A percentile compares a stretch with the other conserved stretches of the same genome.
These are phyloP conservation scores for Tricharina praecox DNA, from an alignment of 495 filamentous ascomycete species.

Conservation along the genomic window DNA sequence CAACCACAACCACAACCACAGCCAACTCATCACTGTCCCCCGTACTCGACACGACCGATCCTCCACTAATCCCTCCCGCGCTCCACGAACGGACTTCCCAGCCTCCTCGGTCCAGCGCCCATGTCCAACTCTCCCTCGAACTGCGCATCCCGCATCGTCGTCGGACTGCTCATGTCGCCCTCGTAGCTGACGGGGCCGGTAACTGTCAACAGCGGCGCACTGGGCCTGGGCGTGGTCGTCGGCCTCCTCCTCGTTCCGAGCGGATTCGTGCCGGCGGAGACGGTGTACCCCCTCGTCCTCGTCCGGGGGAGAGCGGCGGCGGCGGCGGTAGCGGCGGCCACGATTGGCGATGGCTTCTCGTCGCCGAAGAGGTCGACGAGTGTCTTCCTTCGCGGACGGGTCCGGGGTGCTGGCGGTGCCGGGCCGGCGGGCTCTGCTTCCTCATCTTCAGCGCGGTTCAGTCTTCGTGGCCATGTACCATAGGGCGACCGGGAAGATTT, in stretches of 20 bases:
- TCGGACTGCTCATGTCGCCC: constrained; percentile 15
- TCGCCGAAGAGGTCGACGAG: constrained; percentile 19
- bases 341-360: too few relatives aligned
- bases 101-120: not conserved
- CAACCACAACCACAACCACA: not conserved
- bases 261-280: constrained; percentile 16
- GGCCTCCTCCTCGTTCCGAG: constrained; percentile 11
- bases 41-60: not conserved
- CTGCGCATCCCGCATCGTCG: not conserved
- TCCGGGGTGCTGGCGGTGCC: constrained; percentile 11
- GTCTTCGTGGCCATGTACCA: constrained; percentile 24
- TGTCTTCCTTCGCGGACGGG: constrained; percentile 18
- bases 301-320: constrained; percentile 2
- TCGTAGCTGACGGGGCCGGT: constrained; percentile 24
- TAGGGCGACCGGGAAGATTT: constrained; percentile 22
- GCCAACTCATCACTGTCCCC: not conserved
- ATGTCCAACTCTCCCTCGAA: constrained; percentile 16
- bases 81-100: constrained; percentile 22
- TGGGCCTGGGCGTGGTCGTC: constrained; percentile 13
- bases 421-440: constrained; percentile 15
- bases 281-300: constrained; percentile 17
- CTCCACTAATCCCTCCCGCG: constrained; percentile 9
- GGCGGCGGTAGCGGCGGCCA: not conserved
- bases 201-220: constrained; percentile 20
- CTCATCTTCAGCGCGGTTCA: constrained; percentile 20